These are phyloP conservation scores for Termitomyces sp. DNA, from an alignment of 1,284 basidiomycete species.

Conservation along the genomic window DNA sequence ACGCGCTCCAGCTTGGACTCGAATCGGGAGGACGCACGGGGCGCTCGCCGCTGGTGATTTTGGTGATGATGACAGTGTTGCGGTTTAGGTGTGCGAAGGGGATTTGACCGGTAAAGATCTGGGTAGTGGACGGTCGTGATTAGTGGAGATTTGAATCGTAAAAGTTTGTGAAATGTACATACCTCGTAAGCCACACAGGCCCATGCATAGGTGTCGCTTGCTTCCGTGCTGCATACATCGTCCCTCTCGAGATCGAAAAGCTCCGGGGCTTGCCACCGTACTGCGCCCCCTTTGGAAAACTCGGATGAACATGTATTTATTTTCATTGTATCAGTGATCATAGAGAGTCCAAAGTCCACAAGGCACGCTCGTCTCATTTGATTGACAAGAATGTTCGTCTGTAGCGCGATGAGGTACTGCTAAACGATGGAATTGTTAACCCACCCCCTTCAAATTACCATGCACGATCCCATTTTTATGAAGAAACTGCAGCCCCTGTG, in stretches of 20 bases:
- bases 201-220: slow-evolving; percentile 17
- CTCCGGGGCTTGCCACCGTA: slow-evolving; percentile 17
- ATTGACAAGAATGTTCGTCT: slow-evolving; percentile 20
- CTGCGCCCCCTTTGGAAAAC: slow-evolving; percentile 2
- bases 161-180: background rate
- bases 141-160: background rate
- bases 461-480: slow-evolving; percentile 12
- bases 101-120: slow-evolving; percentile 9
- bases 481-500: slow-evolving; percentile 14
- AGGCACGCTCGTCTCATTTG: slow-evolving; percentile 15
- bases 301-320: background rate
- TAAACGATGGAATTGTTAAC: background rate
- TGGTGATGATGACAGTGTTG: slow-evolving; percentile 15
- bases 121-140: background rate
- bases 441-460: slow-evolving; percentile 10
- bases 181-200: slow-evolving; percentile 15
- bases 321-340: background rate
- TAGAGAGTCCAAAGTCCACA: slow-evolving; percentile 17
- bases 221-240: background rate
- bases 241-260: slow-evolving; percentile 3
- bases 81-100: slow-evolving; percentile 15
- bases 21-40: slow-evolving; percentile 15
- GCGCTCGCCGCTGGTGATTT: slow-evolving; percentile 17
- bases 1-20: slow-evolving; percentile 11
- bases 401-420: background rate